Conservation (phyloP, 768 basidiomycete genomes). For the Baorangia bicolor region DNA sequence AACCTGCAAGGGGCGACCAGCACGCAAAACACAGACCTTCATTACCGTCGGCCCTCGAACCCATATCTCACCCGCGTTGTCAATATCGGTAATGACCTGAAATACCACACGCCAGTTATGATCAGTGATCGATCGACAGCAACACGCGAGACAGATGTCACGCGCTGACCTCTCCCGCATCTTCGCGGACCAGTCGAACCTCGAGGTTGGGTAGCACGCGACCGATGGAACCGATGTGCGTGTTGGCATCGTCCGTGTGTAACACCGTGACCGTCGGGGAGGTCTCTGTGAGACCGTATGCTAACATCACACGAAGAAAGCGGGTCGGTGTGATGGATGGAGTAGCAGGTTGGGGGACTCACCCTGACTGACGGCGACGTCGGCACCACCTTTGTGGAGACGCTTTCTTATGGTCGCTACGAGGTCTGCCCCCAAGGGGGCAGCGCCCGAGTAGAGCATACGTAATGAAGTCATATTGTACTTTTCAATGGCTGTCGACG, state of each 20-base stretch:
- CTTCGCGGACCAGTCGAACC: conserved; percentile 66
- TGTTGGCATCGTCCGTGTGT: conserved; percentile 38
- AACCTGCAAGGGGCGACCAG: neutral
- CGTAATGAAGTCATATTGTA: conserved; percentile 64
- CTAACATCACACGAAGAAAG: conserved; percentile 31
- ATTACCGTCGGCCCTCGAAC: conserved; percentile 74
- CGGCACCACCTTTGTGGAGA: conserved; percentile 41
- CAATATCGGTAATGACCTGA: conserved; percentile 28
- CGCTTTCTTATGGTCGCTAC: conserved; percentile 45
- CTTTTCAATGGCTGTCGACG: conserved; percentile 51
- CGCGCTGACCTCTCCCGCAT: conserved; percentile 44
- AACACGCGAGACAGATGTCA: no score
- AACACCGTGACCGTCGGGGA: conserved; percentile 69
- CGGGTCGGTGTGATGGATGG: neutral
- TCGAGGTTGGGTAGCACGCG: conserved; percentile 72
- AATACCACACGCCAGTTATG: neutral
- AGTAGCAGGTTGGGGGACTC: neutral
- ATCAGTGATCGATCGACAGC: neutral
- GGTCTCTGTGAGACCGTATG: conserved; percentile 82
- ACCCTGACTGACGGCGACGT: conserved; percentile 54
- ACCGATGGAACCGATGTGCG: conserved; percentile 68
- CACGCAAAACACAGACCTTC: conserved; percentile 50
- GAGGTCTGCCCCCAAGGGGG: conserved; percentile 70
- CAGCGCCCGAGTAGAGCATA: conserved; percentile 70
- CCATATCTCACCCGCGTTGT: conserved; percentile 77